Evolutionary conservation across 2,329 filamentous ascomycete species (phyloP).

Genomic region (Apiospora hydei): DNA sequence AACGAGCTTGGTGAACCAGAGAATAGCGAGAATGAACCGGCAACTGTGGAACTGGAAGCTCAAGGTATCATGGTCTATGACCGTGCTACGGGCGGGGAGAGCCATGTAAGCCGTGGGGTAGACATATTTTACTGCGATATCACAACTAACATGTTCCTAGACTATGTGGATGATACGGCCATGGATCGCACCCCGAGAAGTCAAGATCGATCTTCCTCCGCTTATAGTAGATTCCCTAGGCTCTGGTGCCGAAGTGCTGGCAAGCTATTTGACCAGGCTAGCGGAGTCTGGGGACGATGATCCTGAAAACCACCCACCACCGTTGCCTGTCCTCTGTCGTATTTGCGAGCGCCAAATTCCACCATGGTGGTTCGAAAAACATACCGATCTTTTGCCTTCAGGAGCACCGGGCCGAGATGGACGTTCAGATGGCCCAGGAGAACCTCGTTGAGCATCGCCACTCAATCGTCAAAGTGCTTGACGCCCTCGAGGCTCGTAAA

Average conservation of each 20-base stretch:
- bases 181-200: slow-evolving; percentile 85
- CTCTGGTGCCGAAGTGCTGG: slow-evolving; percentile 92
- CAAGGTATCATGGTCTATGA: slow-evolving; percentile 99
- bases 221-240: slow-evolving; percentile 92
- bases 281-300: slow-evolving; percentile 84
- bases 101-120: slow-evolving; percentile 72
- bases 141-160: slow-evolving; percentile 52
- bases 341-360: slow-evolving; percentile 98
- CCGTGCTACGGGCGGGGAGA: slow-evolving; percentile 82
- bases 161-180: slow-evolving; percentile 99
- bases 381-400: slow-evolving; percentile 96
- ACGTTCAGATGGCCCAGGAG: slow-evolving; percentile 95
- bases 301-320: slow-evolving; percentile 78
- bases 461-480: slow-evolving; percentile 92
- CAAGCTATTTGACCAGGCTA: slow-evolving; percentile 88
- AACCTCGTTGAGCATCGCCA: slow-evolving; percentile 91
- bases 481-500: slow-evolving; percentile 83
- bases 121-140: slow-evolving; percentile 37
- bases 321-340: slow-evolving; percentile 86
- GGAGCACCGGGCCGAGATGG: slow-evolving; percentile 96
- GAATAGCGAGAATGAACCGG: slow-evolving; percentile 48
- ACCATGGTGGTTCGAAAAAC: slow-evolving; percentile 99
- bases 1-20: slow-evolving; percentile 49
- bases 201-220: slow-evolving; percentile 92
- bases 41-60: slow-evolving; percentile 82